phyloP scores from a whole-genome alignment of 2,329 filamentous ascomycete species.

The Aspergillus sp. region DNA sequence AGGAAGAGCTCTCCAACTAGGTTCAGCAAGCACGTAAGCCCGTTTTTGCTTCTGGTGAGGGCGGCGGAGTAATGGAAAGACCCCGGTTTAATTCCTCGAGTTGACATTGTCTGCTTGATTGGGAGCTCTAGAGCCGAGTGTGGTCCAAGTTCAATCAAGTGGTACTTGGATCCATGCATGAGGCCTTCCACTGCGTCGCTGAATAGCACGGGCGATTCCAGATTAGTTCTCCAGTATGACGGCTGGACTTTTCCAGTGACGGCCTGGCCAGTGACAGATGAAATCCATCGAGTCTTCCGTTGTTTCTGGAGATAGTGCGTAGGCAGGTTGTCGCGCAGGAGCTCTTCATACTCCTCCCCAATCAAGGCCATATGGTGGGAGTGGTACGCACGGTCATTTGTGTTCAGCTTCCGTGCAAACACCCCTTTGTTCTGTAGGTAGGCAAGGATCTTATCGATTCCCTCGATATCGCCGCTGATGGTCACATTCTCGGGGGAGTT shows the following conservation, averaged over 20 bases:
- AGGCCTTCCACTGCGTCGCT: background rate
- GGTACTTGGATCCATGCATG: accelerated
- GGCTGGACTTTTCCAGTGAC: background rate
- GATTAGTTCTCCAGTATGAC: background rate
- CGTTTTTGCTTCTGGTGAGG: background rate
- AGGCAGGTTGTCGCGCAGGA: background rate
- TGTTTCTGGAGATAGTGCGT: background rate
- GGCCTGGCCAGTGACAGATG: background rate
- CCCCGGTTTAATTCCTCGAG: accelerated
- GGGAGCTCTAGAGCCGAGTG: background rate
- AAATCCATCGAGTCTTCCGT: background rate
- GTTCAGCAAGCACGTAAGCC: background rate
- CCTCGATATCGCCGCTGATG: conserved; percentile 43
- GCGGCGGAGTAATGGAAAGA: background rate
- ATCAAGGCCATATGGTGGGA: conserved; percentile 42
- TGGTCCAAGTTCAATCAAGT: background rate
- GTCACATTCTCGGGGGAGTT: conserved; percentile 48
- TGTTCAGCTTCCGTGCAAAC: conserved; percentile 42
- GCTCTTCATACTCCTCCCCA: background rate
- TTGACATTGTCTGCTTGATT: background rate
- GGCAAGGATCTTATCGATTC: conserved; percentile 31
- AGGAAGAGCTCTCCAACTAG: background rate
- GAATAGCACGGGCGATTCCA: background rate
- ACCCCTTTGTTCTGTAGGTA: conserved; percentile 27
- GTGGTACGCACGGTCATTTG: conserved; percentile 46